Evolutionary conservation across 2,329 filamentous ascomycete genomes (phyloP).

Genomic region (Neofusicoccum umdonicola): DNA sequence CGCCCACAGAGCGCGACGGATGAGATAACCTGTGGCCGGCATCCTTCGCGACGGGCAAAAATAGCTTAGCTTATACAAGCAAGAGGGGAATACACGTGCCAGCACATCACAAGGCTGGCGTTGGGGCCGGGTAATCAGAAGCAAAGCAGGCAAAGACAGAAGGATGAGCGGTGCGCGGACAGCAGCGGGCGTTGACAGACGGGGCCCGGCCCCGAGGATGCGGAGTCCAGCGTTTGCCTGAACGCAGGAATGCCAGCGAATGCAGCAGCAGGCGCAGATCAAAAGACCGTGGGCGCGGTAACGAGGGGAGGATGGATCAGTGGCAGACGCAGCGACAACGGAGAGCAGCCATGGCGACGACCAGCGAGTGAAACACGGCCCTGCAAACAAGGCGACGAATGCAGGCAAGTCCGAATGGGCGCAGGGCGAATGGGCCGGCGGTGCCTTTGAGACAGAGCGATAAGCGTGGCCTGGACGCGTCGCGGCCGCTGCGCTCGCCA

Average conservation of each 20-base stretch:
- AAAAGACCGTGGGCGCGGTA: neutral
- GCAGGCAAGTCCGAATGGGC: neutral
- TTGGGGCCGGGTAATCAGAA: neutral
- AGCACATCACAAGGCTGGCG: no score
- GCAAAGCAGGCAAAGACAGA: neutral
- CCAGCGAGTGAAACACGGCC: neutral
- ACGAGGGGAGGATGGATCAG: neutral
- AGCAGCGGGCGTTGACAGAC: neutral
- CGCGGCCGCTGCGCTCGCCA: neutral
- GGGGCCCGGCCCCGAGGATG: neutral
- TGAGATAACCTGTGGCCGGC: conserved; percentile 4
- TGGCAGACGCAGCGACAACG: neutral
- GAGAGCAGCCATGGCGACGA: neutral
- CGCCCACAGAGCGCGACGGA: neutral
- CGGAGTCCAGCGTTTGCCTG: neutral
- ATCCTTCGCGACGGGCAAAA: neutral
- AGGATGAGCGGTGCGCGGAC: neutral
- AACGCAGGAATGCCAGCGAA: neutral
- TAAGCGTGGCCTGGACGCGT: neutral
- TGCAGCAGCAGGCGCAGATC: neutral
- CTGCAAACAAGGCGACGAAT: conserved; percentile 5
- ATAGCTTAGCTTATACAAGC: neutral
- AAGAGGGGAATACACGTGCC: neutral
- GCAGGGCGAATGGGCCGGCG: neutral
- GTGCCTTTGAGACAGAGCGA: neutral